phyloP scores from a whole-genome alignment of 495 filamentous ascomycete genomes.

The Xylona heveae region DNA sequence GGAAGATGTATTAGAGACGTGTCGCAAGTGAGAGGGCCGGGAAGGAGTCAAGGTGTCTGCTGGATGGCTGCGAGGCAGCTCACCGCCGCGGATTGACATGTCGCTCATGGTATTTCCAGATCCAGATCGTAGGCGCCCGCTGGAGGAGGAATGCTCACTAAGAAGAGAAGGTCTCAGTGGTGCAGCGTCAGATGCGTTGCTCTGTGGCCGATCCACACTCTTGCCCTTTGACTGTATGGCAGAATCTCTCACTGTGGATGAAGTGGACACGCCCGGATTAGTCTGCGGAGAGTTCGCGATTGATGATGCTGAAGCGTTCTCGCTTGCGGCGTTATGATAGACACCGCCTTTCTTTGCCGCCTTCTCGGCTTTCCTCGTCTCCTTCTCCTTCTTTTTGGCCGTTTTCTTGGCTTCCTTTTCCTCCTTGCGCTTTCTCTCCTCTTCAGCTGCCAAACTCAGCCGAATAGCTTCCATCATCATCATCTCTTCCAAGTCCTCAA shows the following conservation, averaged over 20 bases:
- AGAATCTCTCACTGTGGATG: background rate
- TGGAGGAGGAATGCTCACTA: too few species aligned
- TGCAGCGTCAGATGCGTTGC: too few species aligned
- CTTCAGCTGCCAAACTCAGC: conserved; percentile 70
- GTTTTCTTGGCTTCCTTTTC: conserved; percentile 67
- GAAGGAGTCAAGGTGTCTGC: conserved; percentile 16
- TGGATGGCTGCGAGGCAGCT: conserved; percentile 11
- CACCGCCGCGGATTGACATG: conserved; percentile 14
- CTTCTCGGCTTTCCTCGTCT: conserved; percentile 60
- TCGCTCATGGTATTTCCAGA: conserved; percentile 9
- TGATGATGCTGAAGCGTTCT: conserved; percentile 20
- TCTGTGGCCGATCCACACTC: too few species aligned
- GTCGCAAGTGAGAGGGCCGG: conserved; percentile 46
- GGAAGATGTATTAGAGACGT: conserved; percentile 68
- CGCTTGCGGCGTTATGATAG: conserved; percentile 7
- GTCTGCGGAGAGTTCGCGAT: conserved; percentile 2
- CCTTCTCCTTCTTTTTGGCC: conserved; percentile 64
- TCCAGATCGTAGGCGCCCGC: too few species aligned
- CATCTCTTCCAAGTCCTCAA: conserved; percentile 87
- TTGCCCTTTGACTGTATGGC: too few species aligned
- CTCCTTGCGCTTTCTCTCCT: conserved; percentile 62
- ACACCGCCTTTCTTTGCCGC: conserved; percentile 17
- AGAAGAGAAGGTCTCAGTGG: too few species aligned
- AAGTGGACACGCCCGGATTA: background rate
- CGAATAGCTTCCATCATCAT: conserved; percentile 97